Evolutionary conservation across 495 filamentous ascomycete genomes (phyloP).

Genomic region (Penicillium flavigenum): DNA sequence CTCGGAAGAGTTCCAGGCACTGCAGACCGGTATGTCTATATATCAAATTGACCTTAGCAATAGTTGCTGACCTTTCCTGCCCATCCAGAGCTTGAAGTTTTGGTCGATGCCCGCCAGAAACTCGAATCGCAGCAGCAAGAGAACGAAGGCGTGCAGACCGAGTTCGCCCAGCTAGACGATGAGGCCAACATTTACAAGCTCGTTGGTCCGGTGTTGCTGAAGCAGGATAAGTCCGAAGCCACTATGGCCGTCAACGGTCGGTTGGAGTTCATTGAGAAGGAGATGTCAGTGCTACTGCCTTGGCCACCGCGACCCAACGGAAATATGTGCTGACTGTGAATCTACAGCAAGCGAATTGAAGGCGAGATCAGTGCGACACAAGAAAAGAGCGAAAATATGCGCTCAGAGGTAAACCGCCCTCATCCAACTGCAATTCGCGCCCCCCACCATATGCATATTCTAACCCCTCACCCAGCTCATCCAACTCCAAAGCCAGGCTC

Average conservation of each 20-base stretch:
- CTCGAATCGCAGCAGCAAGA: slow-evolving; percentile 93
- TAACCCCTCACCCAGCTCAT: slow-evolving; percentile 38
- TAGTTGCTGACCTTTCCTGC: slow-evolving; percentile 15
- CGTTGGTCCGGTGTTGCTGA: slow-evolving; percentile 86
- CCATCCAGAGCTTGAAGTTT: slow-evolving; percentile 67
- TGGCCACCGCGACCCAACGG: background rate
- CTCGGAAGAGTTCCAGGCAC: slow-evolving; percentile 80
- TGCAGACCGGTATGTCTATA: slow-evolving; percentile 68
- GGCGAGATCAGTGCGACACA: slow-evolving; percentile 75
- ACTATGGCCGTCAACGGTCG: slow-evolving; percentile 85
- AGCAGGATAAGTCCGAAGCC: slow-evolving; percentile 89
- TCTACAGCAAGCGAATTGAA: slow-evolving; percentile 74
- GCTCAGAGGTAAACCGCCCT: slow-evolving; percentile 55
- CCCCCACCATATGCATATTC: slow-evolving; percentile 6
- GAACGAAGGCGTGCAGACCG: slow-evolving; percentile 86
- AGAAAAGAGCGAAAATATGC: slow-evolving; percentile 79
- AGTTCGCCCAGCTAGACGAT: slow-evolving; percentile 76
- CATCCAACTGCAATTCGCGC: background rate
- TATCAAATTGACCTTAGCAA: background rate
- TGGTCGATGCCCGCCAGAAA: slow-evolving; percentile 80
- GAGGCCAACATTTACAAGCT: slow-evolving; percentile 92
- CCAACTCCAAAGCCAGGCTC: slow-evolving; percentile 44
- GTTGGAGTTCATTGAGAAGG: slow-evolving; percentile 87
- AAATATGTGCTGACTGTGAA: slow-evolving; percentile 13
- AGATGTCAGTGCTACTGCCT: slow-evolving; percentile 65